These are phyloP conservation scores for Cronartium quercuum DNA, from an alignment of 1,284 basidiomycete genomes.

Conservation along the genomic window DNA sequence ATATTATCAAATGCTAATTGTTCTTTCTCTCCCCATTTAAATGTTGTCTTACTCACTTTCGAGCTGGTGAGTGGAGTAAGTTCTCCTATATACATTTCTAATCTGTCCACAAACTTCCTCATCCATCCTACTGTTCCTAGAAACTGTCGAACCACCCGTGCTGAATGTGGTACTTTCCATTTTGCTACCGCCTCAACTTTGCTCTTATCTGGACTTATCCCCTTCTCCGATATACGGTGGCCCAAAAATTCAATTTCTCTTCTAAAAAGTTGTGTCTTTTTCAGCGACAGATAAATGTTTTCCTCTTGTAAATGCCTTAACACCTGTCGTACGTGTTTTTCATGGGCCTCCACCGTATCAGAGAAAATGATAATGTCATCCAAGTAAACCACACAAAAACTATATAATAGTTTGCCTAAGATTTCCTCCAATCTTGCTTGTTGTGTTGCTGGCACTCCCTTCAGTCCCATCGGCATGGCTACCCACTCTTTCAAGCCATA, in stretches of 20 bases:
- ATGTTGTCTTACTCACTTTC: no score
- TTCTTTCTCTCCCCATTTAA: no score
- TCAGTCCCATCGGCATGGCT: constrained; percentile 53
- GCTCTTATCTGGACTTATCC: background rate
- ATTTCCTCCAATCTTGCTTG: constrained; percentile 39
- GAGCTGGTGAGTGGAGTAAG: background rate
- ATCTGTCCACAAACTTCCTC: constrained; percentile 52
- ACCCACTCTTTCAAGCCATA: constrained; percentile 52
- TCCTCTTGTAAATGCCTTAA: background rate
- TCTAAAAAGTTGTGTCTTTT: background rate
- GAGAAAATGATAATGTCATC: background rate
- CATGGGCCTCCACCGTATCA: background rate
- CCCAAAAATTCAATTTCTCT: background rate
- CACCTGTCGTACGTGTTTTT: background rate
- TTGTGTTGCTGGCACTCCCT: constrained; percentile 51
- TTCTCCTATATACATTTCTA: background rate
- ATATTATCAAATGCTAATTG: no score
- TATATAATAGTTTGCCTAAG: constrained; percentile 42
- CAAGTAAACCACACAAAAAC: background rate
- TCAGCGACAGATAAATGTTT: background rate
- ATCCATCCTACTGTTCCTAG: constrained; percentile 42
- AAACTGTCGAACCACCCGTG: background rate
- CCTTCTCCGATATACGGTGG: background rate
- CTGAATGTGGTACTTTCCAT: background rate
- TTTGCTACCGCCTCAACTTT: background rate